These are phyloP conservation scores for Eimeria acervulina DNA, from an alignment of 169 alveolate genomes.

Conservation along the genomic window DNA sequence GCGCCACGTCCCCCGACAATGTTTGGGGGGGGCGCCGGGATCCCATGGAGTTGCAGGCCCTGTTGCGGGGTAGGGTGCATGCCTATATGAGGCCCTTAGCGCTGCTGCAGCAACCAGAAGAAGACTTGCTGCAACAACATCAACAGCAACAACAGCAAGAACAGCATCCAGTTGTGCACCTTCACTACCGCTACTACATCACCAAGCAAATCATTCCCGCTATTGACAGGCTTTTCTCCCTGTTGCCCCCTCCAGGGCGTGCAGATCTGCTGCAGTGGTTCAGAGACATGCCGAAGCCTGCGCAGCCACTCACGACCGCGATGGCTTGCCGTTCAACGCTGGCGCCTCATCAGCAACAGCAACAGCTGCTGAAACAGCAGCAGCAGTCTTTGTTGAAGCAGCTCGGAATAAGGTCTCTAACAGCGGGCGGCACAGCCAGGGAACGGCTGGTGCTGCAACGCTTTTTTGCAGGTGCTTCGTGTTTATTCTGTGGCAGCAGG, in stretches of 20 bases:
- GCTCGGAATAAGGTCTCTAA: slow-evolving; percentile 38
- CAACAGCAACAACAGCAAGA: slow-evolving; percentile 16
- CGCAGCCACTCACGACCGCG: slow-evolving; percentile 19
- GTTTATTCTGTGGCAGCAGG: slow-evolving; percentile 72
- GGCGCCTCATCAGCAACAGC: slow-evolving; percentile 30
- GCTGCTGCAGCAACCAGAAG: slow-evolving; percentile 55
- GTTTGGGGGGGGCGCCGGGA: slow-evolving; percentile 82
- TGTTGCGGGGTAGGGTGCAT: slow-evolving; percentile 49
- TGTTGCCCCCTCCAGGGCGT: slow-evolving; percentile 64
- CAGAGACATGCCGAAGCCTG: slow-evolving; percentile 82
- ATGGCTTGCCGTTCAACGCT: neutral
- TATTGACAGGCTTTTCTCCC: slow-evolving; percentile 76
- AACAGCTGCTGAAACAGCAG: slow-evolving; percentile 53
- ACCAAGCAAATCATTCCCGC: slow-evolving; percentile 84
- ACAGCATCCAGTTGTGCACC: slow-evolving; percentile 32
- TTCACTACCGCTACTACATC: slow-evolving; percentile 79
- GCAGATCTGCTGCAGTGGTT: slow-evolving; percentile 82
- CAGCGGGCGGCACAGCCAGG: slow-evolving; percentile 29
- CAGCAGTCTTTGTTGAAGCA: slow-evolving; percentile 73
- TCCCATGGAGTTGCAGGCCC: slow-evolving; percentile 52
- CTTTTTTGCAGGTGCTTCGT: slow-evolving; percentile 77
- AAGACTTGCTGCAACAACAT: slow-evolving; percentile 43
- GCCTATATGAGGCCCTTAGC: slow-evolving; percentile 5
- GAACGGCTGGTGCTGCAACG: slow-evolving; percentile 70
- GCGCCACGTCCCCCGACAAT: slow-evolving; percentile 77